Evolutionary conservation across 805 yeast genomes (phyloP), one percentile per base, ranked within the genome.

Genomic region (Millerozyma acaciae): DNA sequence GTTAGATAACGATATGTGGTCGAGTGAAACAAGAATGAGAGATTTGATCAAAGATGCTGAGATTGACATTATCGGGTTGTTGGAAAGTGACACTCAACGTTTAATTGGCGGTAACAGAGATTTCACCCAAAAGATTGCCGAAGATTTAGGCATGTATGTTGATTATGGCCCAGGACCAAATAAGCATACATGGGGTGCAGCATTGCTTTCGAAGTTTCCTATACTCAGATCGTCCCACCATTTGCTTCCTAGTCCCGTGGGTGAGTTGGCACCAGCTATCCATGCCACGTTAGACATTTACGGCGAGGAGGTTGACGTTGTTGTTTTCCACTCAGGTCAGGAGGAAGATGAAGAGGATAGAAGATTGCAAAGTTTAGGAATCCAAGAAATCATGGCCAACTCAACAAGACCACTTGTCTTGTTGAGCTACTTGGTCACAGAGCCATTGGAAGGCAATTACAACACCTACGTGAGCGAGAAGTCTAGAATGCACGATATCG

Each of bases 161-260:
- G 98, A 93, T 58, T 93, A 79, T 54, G 98, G 98, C 6, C 98
- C 98, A 6, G 96, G 97, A 9, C 97, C 97, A 34, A 86, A 88
- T 56, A 83, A 89, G 58, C 97, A 93, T 63, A 93, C 98, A 0
- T 93, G 98, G 98, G 98, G 98, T 26, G 83, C 89, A 31, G 93
- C 93, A 2, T 68, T 93, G 40, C 67, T 93, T 44, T 89, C 97
- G 14, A 87, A 89, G 54, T 93, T 90, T 73, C 98, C 98, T 19
- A 93, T 93, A 41, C 47, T 93, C 36, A 76, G 82, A 51, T 87
- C 97, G 3, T 78, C 88, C 1, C 98, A 93, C 57, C 94, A 89
- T 55, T 69, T 93, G 46, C 65, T 90, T 36, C 98, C 98, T 4
- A 85, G 96, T 5, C 98, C 98, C 2, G 96, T 85, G 20, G 98